phyloP scores from a whole-genome alignment of 176 grass and related monocot genomes.

The Raddia distichophylla region DNA sequence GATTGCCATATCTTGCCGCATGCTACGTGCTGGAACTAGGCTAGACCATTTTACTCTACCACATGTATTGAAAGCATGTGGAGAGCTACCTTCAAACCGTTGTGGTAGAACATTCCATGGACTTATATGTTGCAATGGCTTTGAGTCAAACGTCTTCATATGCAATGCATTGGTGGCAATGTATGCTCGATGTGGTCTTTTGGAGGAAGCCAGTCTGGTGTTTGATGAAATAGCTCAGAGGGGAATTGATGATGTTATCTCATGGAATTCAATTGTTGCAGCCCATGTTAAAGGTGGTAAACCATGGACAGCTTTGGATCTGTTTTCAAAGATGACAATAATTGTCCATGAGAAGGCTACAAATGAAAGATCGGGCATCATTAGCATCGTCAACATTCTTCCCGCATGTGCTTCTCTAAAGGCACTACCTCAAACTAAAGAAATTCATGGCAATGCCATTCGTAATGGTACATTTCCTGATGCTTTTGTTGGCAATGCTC shows the following conservation, averaged over 20 bases:
- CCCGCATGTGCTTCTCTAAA: constrained; percentile 86
- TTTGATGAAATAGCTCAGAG: constrained; percentile 74
- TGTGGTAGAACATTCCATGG: constrained; percentile 70
- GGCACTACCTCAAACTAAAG: constrained; percentile 62
- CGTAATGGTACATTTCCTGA: constrained; percentile 65
- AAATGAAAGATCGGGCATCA: constrained; percentile 62
- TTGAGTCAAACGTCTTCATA: constrained; percentile 71
- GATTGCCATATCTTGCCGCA: constrained; percentile 57
- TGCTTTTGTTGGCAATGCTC: constrained; percentile 76
- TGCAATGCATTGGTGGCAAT: constrained; percentile 78
- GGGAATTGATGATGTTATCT: constrained; percentile 85
- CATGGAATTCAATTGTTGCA: constrained; percentile 86
- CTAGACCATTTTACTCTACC: constrained; percentile 85
- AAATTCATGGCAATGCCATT: constrained; percentile 82
- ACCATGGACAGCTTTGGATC: constrained; percentile 51
- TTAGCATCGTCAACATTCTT: constrained; percentile 88
- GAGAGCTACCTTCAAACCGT: constrained; percentile 68
- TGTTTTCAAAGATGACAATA: constrained; percentile 66
- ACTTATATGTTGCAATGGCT: constrained; percentile 66
- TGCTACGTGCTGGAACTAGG: constrained; percentile 65
- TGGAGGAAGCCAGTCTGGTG: constrained; percentile 56
- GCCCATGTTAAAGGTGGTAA: constrained; percentile 63
- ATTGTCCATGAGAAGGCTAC: constrained; percentile 57
- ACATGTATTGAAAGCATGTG: constrained; percentile 73
- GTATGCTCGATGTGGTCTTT: constrained; percentile 70